phyloP scores from a whole-genome alignment of 345 rosid species.

The Melaleuca quinquenervia region DNA sequence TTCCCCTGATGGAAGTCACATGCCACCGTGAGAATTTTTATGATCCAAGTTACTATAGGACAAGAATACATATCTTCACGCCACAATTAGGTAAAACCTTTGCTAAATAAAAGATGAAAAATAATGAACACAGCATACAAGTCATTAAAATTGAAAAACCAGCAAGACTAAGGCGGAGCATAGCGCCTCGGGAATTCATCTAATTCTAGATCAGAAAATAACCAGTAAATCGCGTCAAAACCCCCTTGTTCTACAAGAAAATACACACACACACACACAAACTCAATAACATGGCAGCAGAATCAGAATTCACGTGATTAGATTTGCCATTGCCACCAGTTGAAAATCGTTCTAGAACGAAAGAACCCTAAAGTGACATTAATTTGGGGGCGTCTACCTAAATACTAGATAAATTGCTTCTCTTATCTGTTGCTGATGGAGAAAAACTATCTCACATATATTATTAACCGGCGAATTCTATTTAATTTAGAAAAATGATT shows the following conservation, averaged over 20 bases:
- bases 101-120: background rate
- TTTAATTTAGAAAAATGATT: background rate
- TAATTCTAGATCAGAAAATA: background rate
- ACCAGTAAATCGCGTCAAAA: background rate
- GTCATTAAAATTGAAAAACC: background rate
- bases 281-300: background rate
- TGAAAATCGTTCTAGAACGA: background rate
- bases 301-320: background rate
- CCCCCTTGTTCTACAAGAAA: background rate
- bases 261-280: background rate
- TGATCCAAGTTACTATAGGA: background rate
- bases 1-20: constrained; percentile 28
- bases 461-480: background rate
- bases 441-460: background rate
- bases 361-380: background rate
- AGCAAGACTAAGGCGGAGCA: background rate
- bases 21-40: background rate
- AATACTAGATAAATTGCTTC: background rate
- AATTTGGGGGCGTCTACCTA: background rate
- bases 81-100: background rate
- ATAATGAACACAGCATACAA: background rate
- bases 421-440: background rate
- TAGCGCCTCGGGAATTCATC: background rate
- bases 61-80: no score
- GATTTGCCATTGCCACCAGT: background rate